Base-by-base conservation (phyloP, 192 early-diverging fungal genomes). In the Bifiguratus adelaidae region DNA sequence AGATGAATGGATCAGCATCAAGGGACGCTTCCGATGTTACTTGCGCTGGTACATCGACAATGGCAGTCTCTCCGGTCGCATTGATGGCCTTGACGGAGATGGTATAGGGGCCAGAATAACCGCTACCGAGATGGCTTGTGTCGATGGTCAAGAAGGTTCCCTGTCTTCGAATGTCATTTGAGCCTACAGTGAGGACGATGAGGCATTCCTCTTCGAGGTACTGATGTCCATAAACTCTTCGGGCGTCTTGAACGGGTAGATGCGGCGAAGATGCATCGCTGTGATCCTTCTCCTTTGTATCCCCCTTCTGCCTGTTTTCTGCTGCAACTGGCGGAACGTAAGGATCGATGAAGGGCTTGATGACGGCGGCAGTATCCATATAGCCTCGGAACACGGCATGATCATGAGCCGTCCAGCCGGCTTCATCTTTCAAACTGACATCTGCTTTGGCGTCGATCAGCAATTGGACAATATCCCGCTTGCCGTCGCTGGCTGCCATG, bases 131-230 rank as follows among this genome's bases (percentile, higher is more conserved):
- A 57, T 60, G 12, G 58, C 47, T 69, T 58, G 2, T 40, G 13
- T 72, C 56, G 0, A 82, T 60, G 4, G 74, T 71, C 6, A 57
- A 51, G 3, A 61, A 43, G 13, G 46, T 55, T 1, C 49, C 48
- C 0, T 36, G 55, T 23, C 60, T 67, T n/a, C 77, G 67, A 4
- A 61, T 30, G 47, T 82, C 82, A 29, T 67, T 71, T 2, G 76
- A 77, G 6, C 82, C 82, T 12, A 85, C 47, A 3, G 76, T 80
- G n/a, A 85, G 53, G 28, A 76, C 55, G 34, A 85, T 71, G 64
- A 85, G 58, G 22, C 61, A 71, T 52, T 80, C 65, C 32, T 68
- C 54, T 28, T 76, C 63, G 4, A 85, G 52, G 43, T 75, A 80
- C 30, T 65, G 78, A 47, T 80, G 77, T 13, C 79, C 79, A 56